Base-by-base conservation (phyloP, 2,329 filamentous ascomycete species). In the Aspergillus versicolor region DNA sequence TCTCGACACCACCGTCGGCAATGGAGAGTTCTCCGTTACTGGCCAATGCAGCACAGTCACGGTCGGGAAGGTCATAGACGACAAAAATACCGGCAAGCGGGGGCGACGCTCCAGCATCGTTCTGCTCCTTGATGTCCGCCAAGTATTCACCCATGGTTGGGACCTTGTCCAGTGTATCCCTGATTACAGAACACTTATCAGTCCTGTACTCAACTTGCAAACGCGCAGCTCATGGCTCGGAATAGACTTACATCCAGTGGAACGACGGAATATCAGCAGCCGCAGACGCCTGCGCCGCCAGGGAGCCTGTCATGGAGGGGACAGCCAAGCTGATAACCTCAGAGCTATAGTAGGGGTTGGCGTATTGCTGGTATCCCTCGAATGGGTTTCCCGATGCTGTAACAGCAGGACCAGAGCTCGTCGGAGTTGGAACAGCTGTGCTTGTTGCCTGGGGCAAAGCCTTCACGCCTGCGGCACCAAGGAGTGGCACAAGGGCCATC, bases 21-120 rank as follows among this genome's bases (percentile, higher is more conserved):
- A 86, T 82, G 19, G 77, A 73, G 45, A 84, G 80, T 70, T 87
- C 84, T 58, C 85, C 84, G 66, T 87, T 87, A 61, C 84, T 87
- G 13, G 84, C 84, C 63, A 83, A 75, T 49, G 85, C 85, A 13
- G 84, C 81, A 66, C 85, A 87, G 67, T 87, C 85, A 68, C 84
- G 82, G 63, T 86, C 84, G 44, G 85, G 85, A 12, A 87, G 73
- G 67, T 87, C 81, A 70, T 87, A 87, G 53, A 87, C 82, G 54
- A 88, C 84, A 52, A 87, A 81, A 2, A 76, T 77, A 17, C 77
- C 79, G 17, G 79, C 76, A 56, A 79, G 66, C 3, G 76, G 75
- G 34, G 77, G 75, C 51, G 69, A 78, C 7, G 78, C 78, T n/a
- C 80, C 80, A 24, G 75, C 78, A 24, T 69, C 72, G 56, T 83